Evolutionary conservation across 768 basidiomycete species (phyloP).

Genomic region (Termitomyces sp.): DNA sequence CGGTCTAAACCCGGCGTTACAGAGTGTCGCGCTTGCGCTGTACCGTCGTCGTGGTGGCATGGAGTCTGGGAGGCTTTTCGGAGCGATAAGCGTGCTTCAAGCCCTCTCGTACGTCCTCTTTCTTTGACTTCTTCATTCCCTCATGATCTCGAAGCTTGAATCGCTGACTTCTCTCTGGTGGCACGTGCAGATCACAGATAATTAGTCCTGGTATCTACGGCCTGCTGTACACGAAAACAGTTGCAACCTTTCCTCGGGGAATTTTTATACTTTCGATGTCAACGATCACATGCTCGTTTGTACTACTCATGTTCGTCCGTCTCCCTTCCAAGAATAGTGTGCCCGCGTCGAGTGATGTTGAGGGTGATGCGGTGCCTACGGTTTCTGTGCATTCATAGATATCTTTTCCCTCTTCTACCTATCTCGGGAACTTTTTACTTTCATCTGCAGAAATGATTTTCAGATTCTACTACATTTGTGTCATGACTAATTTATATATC

Average conservation of each 20-base stretch:
- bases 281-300: constrained; percentile 38
- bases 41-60: constrained; percentile 52
- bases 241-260: constrained; percentile 62
- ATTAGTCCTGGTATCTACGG: constrained; percentile 75
- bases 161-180: background rate
- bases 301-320: constrained; percentile 46
- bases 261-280: constrained; percentile 61
- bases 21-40: constrained; percentile 70
- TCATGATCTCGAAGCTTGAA: too few relatives aligned
- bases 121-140: background rate
- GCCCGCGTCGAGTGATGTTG: background rate
- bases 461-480: background rate
- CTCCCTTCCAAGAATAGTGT: constrained; percentile 19
- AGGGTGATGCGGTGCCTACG: background rate
- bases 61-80: constrained; percentile 76
- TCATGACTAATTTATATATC: background rate
- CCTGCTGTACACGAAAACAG: constrained; percentile 66
- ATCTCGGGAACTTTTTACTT: background rate
- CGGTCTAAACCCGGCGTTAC: constrained; percentile 63
- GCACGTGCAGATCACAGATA: constrained; percentile 52
- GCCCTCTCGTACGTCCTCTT: constrained; percentile 50
- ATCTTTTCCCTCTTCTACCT: background rate
- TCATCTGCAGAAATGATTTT: background rate
- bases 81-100: constrained; percentile 73
- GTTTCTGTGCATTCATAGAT: background rate